Conservation (phyloP, 306 rosid genomes). For the Castanea crenata region DNA sequence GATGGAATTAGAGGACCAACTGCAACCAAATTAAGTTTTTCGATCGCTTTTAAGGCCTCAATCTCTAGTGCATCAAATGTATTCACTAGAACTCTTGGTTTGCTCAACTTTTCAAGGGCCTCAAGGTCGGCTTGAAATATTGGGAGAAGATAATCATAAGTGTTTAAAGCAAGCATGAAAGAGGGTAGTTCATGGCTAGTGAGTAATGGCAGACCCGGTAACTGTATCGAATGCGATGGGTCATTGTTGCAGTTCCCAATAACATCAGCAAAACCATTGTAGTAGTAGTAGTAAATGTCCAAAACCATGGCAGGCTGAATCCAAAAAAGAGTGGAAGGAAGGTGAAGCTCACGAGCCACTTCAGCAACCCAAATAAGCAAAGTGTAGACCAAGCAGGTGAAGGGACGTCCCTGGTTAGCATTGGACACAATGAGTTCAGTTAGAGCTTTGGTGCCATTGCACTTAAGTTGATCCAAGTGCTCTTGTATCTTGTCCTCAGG, state of each 20-base stretch:
- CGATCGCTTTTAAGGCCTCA: slow-evolving; percentile 27
- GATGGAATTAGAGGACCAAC: too few relatives aligned
- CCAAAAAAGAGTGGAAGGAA: slow-evolving; percentile 36
- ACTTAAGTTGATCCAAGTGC: slow-evolving; percentile 28
- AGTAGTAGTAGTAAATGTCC: slow-evolving; percentile 38
- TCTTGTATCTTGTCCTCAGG: not conserved
- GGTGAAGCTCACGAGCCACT: slow-evolving; percentile 28
- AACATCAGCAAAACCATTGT: slow-evolving; percentile 16
- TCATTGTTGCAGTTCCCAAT: not conserved
- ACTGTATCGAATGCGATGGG: not conserved
- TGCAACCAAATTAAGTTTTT: not conserved
- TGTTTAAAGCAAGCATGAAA: not conserved
- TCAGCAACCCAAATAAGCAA: slow-evolving; percentile 34
- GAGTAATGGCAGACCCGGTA: slow-evolving; percentile 35
- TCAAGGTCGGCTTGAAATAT: slow-evolving; percentile 21
- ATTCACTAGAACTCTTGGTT: slow-evolving; percentile 34
- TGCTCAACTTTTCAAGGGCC: slow-evolving; percentile 12
- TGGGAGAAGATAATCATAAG: slow-evolving; percentile 20
- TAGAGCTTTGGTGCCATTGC: slow-evolving; percentile 29
- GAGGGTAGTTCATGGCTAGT: slow-evolving; percentile 28
- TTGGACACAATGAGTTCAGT: slow-evolving; percentile 13
- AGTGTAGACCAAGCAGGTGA: slow-evolving; percentile 36
- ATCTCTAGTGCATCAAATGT: slow-evolving; percentile 42
- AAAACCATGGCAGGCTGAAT: slow-evolving; percentile 45
- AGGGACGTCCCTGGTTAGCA: slow-evolving; percentile 13